These are phyloP conservation scores for Tuber brumale DNA, from an alignment of 495 filamentous ascomycete genomes.

Conservation along the genomic window DNA sequence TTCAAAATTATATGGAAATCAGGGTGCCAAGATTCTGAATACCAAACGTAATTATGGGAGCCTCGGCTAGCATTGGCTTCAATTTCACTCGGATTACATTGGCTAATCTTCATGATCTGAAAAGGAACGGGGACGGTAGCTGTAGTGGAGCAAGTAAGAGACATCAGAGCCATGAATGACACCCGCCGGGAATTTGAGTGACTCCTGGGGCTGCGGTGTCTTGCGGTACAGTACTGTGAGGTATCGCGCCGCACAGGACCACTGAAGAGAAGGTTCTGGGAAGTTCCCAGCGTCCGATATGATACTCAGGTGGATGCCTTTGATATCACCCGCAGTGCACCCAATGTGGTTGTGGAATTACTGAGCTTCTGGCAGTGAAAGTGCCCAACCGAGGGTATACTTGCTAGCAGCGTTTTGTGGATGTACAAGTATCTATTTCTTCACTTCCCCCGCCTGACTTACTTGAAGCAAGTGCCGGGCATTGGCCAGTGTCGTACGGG, in stretches of 20 bases:
- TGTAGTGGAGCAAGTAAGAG: constrained; percentile 8
- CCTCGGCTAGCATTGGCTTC: background rate
- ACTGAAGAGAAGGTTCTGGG: background rate
- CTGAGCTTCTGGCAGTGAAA: background rate
- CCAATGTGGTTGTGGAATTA: background rate
- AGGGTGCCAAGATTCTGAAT: too few relatives aligned
- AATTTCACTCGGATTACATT: background rate
- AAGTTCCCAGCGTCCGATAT: background rate
- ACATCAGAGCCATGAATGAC: background rate
- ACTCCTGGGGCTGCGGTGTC: background rate
- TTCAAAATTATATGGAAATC: too few relatives aligned
- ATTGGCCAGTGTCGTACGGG: background rate
- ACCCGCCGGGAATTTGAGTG: background rate
- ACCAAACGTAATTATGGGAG: too few relatives aligned
- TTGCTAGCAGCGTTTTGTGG: background rate
- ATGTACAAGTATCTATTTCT: background rate
- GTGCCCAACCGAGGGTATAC: background rate
- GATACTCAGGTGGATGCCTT: background rate
- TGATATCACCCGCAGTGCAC: background rate
- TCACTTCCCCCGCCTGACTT: background rate
- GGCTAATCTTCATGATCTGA: background rate
- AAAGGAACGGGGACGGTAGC: constrained; percentile 17
- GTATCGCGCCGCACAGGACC: background rate
- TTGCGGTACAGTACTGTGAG: background rate
- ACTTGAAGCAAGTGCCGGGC: background rate